phyloP scores from a whole-genome alignment of 2,329 filamentous ascomycete species.

The Trichoderma sp. region DNA sequence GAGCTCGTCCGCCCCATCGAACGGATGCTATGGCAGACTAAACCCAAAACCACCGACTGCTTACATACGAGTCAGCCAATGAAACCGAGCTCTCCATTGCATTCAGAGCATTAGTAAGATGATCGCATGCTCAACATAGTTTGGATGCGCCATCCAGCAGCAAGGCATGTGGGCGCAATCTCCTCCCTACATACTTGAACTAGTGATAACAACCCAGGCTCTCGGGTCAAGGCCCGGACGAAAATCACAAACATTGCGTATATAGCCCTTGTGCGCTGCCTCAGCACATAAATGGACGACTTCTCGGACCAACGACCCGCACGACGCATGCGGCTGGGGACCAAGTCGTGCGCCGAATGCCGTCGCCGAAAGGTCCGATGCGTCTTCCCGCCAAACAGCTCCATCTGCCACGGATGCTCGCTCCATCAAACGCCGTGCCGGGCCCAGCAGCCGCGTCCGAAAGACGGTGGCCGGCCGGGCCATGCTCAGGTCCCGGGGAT shows the following conservation, averaged over 20 bases:
- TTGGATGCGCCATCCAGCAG: background rate
- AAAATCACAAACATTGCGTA: background rate
- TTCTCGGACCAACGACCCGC: slow-evolving; percentile 17
- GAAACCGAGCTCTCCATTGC: background rate
- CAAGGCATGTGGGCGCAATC: background rate
- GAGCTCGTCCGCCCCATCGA: slow-evolving; percentile 11
- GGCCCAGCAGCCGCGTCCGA: slow-evolving; percentile 44
- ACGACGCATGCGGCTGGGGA: slow-evolving; percentile 41
- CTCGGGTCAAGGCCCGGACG: background rate
- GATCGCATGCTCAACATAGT: background rate
- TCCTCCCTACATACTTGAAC: background rate
- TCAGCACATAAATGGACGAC: slow-evolving; percentile 21
- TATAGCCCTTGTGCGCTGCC: background rate
- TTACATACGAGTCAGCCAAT: slow-evolving; percentile 1
- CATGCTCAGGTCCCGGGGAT: background rate
- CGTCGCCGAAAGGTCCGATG: slow-evolving; percentile 55
- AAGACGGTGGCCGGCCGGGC: slow-evolving; percentile 3
- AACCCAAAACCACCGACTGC: background rate
- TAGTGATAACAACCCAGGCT: background rate
- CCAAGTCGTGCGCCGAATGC: slow-evolving; percentile 46
- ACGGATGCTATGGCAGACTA: background rate
- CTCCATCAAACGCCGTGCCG: slow-evolving; percentile 50
- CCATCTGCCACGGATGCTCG: slow-evolving; percentile 50
- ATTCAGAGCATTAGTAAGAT: slow-evolving; percentile 15
- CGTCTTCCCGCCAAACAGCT: slow-evolving; percentile 45